Percentiles rank a stretch among this genome's conserved stretches.
These are phyloP conservation scores for Tubosaeta brunneosetosa DNA, from an alignment of 768 basidiomycete species.

Conservation along the genomic window DNA sequence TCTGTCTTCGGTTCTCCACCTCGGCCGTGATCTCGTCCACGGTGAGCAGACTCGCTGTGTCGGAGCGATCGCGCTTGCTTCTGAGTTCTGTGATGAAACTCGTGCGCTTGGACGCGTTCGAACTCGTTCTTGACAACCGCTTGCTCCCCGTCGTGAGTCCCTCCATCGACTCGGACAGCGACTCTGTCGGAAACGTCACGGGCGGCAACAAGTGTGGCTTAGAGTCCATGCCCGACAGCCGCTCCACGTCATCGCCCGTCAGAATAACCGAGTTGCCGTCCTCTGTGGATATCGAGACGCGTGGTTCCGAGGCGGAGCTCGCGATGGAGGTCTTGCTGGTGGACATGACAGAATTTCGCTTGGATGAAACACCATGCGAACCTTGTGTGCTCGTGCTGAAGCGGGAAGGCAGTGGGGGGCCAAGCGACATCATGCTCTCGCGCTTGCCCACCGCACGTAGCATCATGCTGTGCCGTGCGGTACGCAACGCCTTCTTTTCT, in stretches of 20 bases:
- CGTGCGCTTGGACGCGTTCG: constrained; percentile 54
- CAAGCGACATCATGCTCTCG: constrained; percentile 42
- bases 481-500: constrained; percentile 87
- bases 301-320: constrained; percentile 50
- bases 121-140: constrained; percentile 42
- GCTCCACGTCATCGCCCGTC: constrained; percentile 44
- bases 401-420: constrained; percentile 38
- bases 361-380: constrained; percentile 44
- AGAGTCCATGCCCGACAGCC: constrained; percentile 23
- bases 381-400: constrained; percentile 34
- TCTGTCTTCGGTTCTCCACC: constrained; percentile 66
- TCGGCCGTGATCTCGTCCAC: constrained; percentile 98
- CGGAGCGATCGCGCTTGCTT: constrained; percentile 78
- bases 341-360: constrained; percentile 36
- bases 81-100: constrained; percentile 80
- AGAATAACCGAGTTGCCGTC: constrained; percentile 65
- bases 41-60: constrained; percentile 88
- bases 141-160: constrained; percentile 36
- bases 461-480: constrained; percentile 88
- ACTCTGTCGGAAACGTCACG: constrained; percentile 73
- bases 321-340: constrained; percentile 31
- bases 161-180: constrained; percentile 75
- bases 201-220: constrained; percentile 68
- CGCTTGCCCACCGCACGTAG: constrained; percentile 47
- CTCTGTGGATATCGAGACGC: constrained; percentile 71